A percentile compares a stretch with the other conserved stretches of the same genome.
Conservation (phyloP, 495 filamentous ascomycete genomes). For the Trichoderma orchidacearum region DNA sequence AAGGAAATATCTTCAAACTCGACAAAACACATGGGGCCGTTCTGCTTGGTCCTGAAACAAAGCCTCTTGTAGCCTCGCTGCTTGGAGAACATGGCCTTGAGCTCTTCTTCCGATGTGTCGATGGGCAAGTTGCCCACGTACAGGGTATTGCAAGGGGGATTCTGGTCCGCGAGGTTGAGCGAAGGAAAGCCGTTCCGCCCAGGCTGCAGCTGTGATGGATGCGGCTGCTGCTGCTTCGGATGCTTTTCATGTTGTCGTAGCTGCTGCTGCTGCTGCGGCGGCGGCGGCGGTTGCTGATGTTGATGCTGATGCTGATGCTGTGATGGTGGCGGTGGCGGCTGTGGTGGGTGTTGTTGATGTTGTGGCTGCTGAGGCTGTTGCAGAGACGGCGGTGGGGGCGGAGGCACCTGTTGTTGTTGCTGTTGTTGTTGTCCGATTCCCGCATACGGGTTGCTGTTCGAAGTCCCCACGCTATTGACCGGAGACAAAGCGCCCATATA, state of each 20-base stretch:
- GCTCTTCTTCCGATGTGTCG: conserved; percentile 89
- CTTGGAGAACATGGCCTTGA: conserved; percentile 89
- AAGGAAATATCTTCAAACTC: conserved; percentile 94
- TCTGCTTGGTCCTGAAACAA: conserved; percentile 94
- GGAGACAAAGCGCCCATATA: conserved; percentile 36
- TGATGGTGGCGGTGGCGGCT: no score
- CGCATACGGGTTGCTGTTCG: conserved; percentile 38
- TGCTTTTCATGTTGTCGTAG: background rate
- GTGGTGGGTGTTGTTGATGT: no score
- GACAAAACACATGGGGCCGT: conserved; percentile 98
- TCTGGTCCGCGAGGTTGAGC: conserved; percentile 91
- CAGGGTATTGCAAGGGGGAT: conserved; percentile 94
- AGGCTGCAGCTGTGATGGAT: conserved; percentile 5
- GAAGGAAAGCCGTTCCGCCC: conserved; percentile 64
- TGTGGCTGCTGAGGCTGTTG: no score
- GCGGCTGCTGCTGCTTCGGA: background rate
- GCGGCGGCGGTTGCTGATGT: background rate
- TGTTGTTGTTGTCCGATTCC: conserved; percentile 9
- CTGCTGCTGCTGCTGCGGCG: background rate
- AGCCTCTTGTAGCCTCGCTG: conserved; percentile 92
- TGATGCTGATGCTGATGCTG: background rate
- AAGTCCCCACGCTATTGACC: conserved; percentile 28
- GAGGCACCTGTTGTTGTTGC: no score
- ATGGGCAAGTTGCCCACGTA: conserved; percentile 94
- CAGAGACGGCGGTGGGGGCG: no score